Percentiles rank a stretch among this genome's conserved stretches.
Conservation (phyloP, 2,329 filamentous ascomycete genomes). For the Fonsecaea multimorphosa region DNA sequence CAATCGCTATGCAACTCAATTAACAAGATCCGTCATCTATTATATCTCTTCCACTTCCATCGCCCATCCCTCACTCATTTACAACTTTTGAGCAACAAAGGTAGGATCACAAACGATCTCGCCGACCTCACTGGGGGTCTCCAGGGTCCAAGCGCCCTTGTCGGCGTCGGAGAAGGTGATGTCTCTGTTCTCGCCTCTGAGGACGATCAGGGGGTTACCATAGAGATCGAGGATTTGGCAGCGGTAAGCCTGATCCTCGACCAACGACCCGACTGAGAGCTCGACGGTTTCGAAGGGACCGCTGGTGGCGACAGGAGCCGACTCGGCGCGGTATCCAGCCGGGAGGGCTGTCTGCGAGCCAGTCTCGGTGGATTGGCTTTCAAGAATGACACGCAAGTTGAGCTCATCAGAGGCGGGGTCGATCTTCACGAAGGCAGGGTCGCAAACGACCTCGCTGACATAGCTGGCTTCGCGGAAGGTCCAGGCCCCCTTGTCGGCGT, state of each 20-base stretch:
- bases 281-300: slow-evolving; percentile 36
- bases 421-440: slow-evolving; percentile 34
- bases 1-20: slow-evolving; percentile 24
- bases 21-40: slow-evolving; percentile 14
- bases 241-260: slow-evolving; percentile 30
- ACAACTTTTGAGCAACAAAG: slow-evolving; percentile 29
- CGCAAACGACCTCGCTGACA: slow-evolving; percentile 35
- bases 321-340: slow-evolving; percentile 38
- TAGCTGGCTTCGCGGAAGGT: slow-evolving; percentile 27
- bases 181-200: slow-evolving; percentile 30
- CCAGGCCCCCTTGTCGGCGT: slow-evolving; percentile 35
- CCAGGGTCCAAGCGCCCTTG: slow-evolving; percentile 36
- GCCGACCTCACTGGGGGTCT: slow-evolving; percentile 46
- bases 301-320: slow-evolving; percentile 10
- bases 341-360: slow-evolving; percentile 33
- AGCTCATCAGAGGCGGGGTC: slow-evolving; percentile 14
- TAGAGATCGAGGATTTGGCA: slow-evolving; percentile 34
- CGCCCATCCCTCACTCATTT: neutral
- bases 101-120: slow-evolving; percentile 42
- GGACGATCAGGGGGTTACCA: slow-evolving; percentile 30
- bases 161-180: slow-evolving; percentile 35
- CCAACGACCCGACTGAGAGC: slow-evolving; percentile 29
- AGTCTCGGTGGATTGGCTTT: slow-evolving; percentile 28
- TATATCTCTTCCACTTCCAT: neutral
- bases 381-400: slow-evolving; percentile 30